phyloP scores from a whole-genome alignment of 495 filamentous ascomycete species.

The Neurospora cerealis region DNA sequence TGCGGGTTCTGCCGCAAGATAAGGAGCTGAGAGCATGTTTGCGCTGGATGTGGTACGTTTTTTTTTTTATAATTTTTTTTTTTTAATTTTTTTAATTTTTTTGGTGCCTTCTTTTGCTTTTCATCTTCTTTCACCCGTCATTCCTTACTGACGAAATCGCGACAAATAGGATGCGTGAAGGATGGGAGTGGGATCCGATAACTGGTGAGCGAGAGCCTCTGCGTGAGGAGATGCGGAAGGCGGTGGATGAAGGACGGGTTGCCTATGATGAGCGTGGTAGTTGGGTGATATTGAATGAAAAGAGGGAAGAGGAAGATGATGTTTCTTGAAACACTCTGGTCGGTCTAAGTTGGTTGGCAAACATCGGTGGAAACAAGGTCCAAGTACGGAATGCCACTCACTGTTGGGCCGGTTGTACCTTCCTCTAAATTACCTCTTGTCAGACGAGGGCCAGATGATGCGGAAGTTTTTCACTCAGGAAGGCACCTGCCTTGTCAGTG shows the following conservation, averaged over 20 bases:
- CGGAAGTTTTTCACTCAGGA: not conserved
- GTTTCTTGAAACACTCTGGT: not conserved
- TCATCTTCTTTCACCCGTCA: not conserved
- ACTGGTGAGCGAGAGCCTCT: conserved; percentile 56
- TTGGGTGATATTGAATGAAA: conserved; percentile 24
- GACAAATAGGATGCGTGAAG: conserved; percentile 47
- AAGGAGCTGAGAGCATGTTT: conserved; percentile 85
- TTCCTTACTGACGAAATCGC: not conserved
- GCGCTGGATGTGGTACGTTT: conserved; percentile 73
- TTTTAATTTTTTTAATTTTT: too few relatives aligned
- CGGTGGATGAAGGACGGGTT: conserved; percentile 50
- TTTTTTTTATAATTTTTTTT: too few relatives aligned
- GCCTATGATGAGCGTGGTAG: conserved; percentile 50
- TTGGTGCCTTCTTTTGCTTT: not conserved
- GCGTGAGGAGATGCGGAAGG: conserved; percentile 42
- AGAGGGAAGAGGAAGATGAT: not conserved
- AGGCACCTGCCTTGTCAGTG: not conserved
- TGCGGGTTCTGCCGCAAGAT: conserved; percentile 70
- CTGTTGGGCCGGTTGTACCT: not conserved
- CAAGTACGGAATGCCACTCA: not conserved
- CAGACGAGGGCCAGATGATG: not conserved
- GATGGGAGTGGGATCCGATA: conserved; percentile 67
- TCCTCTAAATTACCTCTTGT: not conserved
- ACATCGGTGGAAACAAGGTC: not conserved
- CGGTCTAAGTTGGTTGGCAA: not conserved